Evolutionary conservation across 495 filamentous ascomycete species (phyloP).

Genomic region (Penicillium argentinense): DNA sequence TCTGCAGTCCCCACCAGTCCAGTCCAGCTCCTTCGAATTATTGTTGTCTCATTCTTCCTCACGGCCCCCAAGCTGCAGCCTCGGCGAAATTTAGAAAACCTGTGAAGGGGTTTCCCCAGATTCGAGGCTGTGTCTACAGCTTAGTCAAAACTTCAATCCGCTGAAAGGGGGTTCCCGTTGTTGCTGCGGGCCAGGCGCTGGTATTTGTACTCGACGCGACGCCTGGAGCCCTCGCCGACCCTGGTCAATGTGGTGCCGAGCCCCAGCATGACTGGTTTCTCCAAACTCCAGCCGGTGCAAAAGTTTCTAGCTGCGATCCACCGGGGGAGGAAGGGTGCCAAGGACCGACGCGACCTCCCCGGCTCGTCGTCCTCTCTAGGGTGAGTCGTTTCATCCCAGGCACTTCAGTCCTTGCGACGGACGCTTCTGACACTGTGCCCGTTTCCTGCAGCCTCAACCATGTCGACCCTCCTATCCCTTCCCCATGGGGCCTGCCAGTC

Average conservation of each 20-base stretch:
- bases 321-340: slow-evolving; percentile 30
- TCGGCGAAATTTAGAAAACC: background rate
- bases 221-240: slow-evolving; percentile 20
- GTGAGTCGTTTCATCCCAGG: slow-evolving; percentile 10
- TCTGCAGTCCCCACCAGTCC: background rate
- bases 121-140: slow-evolving; percentile 11
- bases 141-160: slow-evolving; percentile 26
- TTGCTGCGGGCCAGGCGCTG: no score
- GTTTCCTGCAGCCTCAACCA: slow-evolving; percentile 9
- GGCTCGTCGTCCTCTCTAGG: slow-evolving; percentile 19
- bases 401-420: background rate
- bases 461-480: slow-evolving; percentile 21
- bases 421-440: background rate
- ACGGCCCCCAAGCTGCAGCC: background rate
- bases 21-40: no score
- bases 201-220: background rate
- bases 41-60: no score
- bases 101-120: slow-evolving; percentile 1
- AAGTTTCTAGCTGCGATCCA: slow-evolving; percentile 37
- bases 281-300: slow-evolving; percentile 35
- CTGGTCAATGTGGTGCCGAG: slow-evolving; percentile 28
- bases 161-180: slow-evolving; percentile 3
- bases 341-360: slow-evolving; percentile 22
- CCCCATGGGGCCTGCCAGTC: slow-evolving; percentile 44
- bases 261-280: slow-evolving; percentile 40